Evolutionary conservation across 352 stramenopile genomes (phyloP), one percentile per base, ranked within the genome.

Genomic region (Elongisporangium undulatum): DNA sequence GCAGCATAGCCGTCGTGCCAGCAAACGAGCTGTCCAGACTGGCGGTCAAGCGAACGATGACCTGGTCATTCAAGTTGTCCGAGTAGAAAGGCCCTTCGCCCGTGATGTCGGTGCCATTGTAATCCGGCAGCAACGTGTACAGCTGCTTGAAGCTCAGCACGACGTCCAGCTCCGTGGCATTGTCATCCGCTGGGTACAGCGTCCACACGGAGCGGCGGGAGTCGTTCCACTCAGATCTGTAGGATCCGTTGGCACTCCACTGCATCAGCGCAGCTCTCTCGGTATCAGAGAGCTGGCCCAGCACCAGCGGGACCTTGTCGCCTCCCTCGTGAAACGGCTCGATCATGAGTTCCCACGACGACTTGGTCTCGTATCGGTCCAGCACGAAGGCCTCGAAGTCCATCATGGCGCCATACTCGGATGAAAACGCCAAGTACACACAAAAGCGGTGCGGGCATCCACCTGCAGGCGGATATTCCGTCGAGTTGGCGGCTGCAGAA

Each of bases 131-230:
- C 12, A 81, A 45, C 39, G 77, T 82, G 66, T 75, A 82, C 7
- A 86, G 64, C 58, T 84, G 77, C 62, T 84, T 83, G 62, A 86
- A 79, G 59, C 77, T 86, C 51, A 84, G 53, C 4, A 77, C 67
- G 8, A 79, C 52, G 54, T 86, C 74, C 56, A 86, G 64, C 49
- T 78, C 59, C 15, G 55, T 61, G 23, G 66, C 63, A 12, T 55
- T 23, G 20, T 55, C 39, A 6, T 54, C 24, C 0, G n/a, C 24
- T 5, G 70, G 61, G 10, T 71, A 73, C 19, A 86, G 53, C 21
- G 69, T 74, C 76, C 73, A 86, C 3, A 62, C 74, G 10, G 73
- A 82, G 45, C 39, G 62, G 6, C 67, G 57, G 12, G 64, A 65
- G 29, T 84, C 69, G 41, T 75, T 72, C 51, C 45, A 72, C 45